Evolutionary conservation across 83 land plant genomes (phyloP), one percentile per base, ranked within the genome.

Genomic region (Picea abies): DNA sequence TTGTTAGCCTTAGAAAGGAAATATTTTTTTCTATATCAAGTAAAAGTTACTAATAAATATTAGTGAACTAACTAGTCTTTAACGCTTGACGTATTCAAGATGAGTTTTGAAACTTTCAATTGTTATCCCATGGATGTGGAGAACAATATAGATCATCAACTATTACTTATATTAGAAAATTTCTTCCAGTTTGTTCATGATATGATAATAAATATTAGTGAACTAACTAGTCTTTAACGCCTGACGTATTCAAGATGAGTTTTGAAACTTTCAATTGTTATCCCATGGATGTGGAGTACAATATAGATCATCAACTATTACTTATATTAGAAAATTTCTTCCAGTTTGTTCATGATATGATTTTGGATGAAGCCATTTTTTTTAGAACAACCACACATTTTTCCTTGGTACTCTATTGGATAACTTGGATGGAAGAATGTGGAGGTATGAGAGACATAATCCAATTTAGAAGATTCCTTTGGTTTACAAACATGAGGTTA

Each of bases 381-480:
- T 82, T n/a, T n/a, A 80, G 69, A 96, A 90, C 82, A 68, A 93
- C 32, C 90, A 85, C 80, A 87, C 92, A 32, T 93, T 89, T 83
- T 80, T 94, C 1, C 71, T 89, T 60, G 94, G 92, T 82, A 87
- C 93, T 56, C 72, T 96, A 70, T 64, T 96, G 25, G 89, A 87
- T 39, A 83, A 73, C 71, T 76, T 93, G 84, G 87, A 89, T 82
- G 84, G 83, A 58, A 79, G 75, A 12, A 60, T 81, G 16, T 87
- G 85, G 86, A 89, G 90, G 79, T 90, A 89, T 70, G 86, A 85
- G 66, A 86, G 81, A 10, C 80, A 88, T 70, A 63, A 67, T 37
- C 64, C 87, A 25, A 79, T 63, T 58, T 56, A 81, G 5, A 90
- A 84, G 67, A 68, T 91, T 22, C 96, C 98, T 8, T 80, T 94